A percentile compares a stretch with the other conserved stretches of the same genome.
Evolutionary conservation across 2,329 filamentous ascomycete genomes (phyloP).

Genomic region (Pyrenophora tritici-repentis): DNA sequence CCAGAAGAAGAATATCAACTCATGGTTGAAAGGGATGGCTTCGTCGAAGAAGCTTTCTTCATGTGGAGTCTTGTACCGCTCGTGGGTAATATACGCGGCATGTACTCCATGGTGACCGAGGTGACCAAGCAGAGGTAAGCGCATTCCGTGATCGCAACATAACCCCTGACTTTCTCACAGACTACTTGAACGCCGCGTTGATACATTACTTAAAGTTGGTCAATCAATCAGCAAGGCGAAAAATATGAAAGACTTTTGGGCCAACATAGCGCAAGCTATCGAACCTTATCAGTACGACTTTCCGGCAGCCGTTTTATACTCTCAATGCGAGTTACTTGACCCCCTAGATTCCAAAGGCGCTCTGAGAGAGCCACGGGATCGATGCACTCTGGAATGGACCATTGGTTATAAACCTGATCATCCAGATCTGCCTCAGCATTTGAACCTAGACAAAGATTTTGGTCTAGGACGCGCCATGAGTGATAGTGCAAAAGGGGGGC

Average conservation of each 20-base stretch:
- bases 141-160: neutral
- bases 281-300: constrained; percentile 18
- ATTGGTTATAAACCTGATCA: constrained; percentile 12
- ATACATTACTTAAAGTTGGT: constrained; percentile 12
- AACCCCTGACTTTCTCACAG: neutral
- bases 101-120: constrained; percentile 24
- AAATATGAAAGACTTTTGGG: constrained; percentile 15
- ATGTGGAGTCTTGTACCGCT: constrained; percentile 18
- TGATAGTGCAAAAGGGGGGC: neutral
- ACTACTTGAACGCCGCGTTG: constrained; percentile 17
- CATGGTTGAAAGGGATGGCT: constrained; percentile 18
- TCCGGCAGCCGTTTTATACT: constrained; percentile 16
- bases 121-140: constrained; percentile 22
- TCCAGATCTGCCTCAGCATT: constrained; percentile 5
- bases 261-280: constrained; percentile 8
- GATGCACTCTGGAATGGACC: constrained; percentile 11
- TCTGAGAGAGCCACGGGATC: neutral
- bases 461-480: constrained; percentile 7
- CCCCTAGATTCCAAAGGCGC: neutral
- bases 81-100: constrained; percentile 9
- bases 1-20: constrained; percentile 21
- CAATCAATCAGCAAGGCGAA: constrained; percentile 13
- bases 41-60: constrained; percentile 20
- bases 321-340: constrained; percentile 1
- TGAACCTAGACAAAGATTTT: constrained; percentile 5